A percentile compares a stretch with the other conserved stretches of the same genome.
These are phyloP conservation scores for Penicillium pulvis DNA, from an alignment of 495 filamentous ascomycete species.

Conservation along the genomic window DNA sequence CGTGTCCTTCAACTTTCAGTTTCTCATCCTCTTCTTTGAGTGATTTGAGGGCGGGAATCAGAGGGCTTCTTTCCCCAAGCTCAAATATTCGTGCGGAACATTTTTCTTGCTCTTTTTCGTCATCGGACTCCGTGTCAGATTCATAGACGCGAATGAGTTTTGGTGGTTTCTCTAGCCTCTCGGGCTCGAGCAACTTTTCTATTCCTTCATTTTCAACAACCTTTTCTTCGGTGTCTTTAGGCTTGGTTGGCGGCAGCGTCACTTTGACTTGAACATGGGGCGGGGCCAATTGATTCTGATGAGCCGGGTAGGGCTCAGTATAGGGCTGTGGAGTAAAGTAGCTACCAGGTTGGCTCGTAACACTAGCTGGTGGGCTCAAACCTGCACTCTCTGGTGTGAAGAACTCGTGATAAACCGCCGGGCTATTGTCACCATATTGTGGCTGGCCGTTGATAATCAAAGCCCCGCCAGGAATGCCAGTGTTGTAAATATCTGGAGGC, in stretches of 20 bases:
- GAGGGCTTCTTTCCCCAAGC: background rate
- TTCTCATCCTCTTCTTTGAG: background rate
- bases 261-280: background rate
- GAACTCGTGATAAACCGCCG: background rate
- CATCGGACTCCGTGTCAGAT: background rate
- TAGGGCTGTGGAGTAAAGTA: background rate
- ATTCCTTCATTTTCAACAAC: background rate
- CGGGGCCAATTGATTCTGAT: background rate
- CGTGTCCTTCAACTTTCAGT: background rate
- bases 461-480: background rate
- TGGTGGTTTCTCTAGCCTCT: constrained; percentile 9
- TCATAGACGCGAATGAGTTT: constrained; percentile 14
- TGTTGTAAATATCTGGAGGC: background rate
- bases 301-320: background rate
- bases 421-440: background rate
- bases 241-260: background rate
- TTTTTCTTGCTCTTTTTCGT: background rate
- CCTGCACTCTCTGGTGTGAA: background rate
- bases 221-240: background rate
- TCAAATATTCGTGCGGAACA: background rate
- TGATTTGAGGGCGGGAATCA: background rate
- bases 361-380: background rate
- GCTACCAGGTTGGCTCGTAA: background rate
- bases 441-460: constrained; percentile 9
- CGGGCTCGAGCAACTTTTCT: constrained; percentile 3